A percentile compares a stretch with the other conserved stretches of the same genome.
These are phyloP conservation scores for Magnaporthales sp. DNA, from an alignment of 2,329 filamentous ascomycete genomes.

Conservation along the genomic window DNA sequence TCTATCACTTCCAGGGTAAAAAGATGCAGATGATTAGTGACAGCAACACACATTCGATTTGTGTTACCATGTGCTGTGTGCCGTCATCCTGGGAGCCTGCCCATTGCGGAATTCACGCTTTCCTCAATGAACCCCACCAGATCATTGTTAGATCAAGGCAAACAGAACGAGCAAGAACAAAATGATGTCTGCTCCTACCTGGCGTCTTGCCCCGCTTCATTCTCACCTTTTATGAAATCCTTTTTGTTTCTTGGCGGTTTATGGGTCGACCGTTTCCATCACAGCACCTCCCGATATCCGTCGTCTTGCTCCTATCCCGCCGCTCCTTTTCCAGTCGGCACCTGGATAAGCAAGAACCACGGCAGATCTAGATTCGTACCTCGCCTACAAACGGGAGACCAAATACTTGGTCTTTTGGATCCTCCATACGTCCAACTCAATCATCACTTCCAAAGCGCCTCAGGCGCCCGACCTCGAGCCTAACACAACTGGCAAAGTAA, in stretches of 20 bases:
- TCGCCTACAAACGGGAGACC: slow-evolving; percentile 29
- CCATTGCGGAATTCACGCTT: neutral
- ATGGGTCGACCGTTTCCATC: neutral
- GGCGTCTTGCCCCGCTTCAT: neutral
- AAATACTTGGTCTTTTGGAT: slow-evolving; percentile 29
- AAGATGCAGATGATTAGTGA: neutral
- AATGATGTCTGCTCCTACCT: neutral
- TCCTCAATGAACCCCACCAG: neutral
- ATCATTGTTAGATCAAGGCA: neutral
- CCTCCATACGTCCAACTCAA: slow-evolving; percentile 25
- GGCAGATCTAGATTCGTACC: slow-evolving; percentile 21
- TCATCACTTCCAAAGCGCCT: slow-evolving; percentile 15
- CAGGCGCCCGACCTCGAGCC: neutral
- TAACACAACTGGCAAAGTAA: neutral
- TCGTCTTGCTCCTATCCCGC: neutral
- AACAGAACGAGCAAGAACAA: neutral
- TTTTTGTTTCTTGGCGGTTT: neutral
- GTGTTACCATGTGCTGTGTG: neutral
- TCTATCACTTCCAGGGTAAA: too few species aligned
- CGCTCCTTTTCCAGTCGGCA: neutral
- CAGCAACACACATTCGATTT: neutral
- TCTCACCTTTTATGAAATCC: neutral
- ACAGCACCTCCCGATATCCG: neutral
- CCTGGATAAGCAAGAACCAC: slow-evolving; percentile 9
- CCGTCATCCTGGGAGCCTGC: neutral